A percentile compares a stretch with the other conserved stretches of the same genome.
Evolutionary conservation across 2,329 filamentous ascomycete species (phyloP).

Genomic region (Salinomyces thailandicus): DNA sequence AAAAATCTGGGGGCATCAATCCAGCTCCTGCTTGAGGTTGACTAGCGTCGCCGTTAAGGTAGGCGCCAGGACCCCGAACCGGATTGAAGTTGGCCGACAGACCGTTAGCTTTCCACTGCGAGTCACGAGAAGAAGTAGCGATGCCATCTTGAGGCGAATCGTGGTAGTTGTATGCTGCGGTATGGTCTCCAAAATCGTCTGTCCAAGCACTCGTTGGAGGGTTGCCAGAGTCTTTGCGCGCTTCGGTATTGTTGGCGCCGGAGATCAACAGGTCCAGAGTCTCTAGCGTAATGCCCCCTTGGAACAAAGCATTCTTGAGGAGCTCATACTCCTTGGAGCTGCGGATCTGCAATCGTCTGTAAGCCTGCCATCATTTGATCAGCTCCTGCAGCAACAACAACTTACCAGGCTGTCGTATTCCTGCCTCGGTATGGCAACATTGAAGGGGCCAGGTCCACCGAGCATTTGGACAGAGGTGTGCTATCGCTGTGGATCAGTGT

Average conservation of each 20-base stretch:
- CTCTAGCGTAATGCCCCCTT: constrained; percentile 40
- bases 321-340: constrained; percentile 43
- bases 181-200: constrained; percentile 11
- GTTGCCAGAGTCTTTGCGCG: constrained; percentile 12
- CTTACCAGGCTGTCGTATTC: constrained; percentile 53
- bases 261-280: constrained; percentile 39
- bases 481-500: constrained; percentile 6
- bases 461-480: constrained; percentile 16
- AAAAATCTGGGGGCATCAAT: constrained; percentile 5
- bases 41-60: constrained; percentile 5
- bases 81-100: constrained; percentile 5
- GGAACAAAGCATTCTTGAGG: constrained; percentile 39
- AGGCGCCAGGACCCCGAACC: constrained; percentile 7
- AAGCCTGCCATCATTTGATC: too few species aligned
- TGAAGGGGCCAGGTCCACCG: constrained; percentile 13
- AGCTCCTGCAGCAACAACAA: too few species aligned
- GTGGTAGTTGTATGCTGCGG: constrained; percentile 1
- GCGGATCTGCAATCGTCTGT: constrained; percentile 32
- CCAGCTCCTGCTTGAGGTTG: not conserved
- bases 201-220: constrained; percentile 12
- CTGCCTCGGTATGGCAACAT: constrained; percentile 46
- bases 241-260: constrained; percentile 15
- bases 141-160: not conserved
- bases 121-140: constrained; percentile 2
- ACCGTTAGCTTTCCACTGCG: constrained; percentile 7